A percentile compares a stretch with the other conserved stretches of the same genome.
These are phyloP conservation scores for Albizia julibrissin DNA, from an alignment of 306 rosid genomes.

Conservation along the genomic window DNA sequence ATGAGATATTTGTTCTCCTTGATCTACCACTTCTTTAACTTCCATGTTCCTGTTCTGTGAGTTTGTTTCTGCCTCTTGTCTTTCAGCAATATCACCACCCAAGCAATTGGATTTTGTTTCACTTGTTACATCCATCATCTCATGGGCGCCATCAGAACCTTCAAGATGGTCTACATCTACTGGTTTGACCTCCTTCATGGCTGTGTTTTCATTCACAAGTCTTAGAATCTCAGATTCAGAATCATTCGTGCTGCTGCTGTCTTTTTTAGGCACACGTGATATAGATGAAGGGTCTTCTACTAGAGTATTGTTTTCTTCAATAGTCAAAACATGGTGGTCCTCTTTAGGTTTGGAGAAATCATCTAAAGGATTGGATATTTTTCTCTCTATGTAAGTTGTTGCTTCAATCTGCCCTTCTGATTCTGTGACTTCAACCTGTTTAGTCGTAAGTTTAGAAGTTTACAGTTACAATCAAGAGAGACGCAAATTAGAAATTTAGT, in stretches of 20 bases:
- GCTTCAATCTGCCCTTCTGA: slow-evolving; percentile 27
- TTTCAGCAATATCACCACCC: slow-evolving; percentile 11
- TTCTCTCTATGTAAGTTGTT: slow-evolving; percentile 17
- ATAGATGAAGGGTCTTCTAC: background rate
- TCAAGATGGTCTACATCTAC: slow-evolving; percentile 11
- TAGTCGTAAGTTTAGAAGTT: background rate
- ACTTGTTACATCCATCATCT: slow-evolving; percentile 2
- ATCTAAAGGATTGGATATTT: slow-evolving; percentile 16
- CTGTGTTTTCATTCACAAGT: slow-evolving; percentile 28
- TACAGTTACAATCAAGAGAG: background rate
- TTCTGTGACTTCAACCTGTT: slow-evolving; percentile 34
- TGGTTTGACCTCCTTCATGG: slow-evolving; percentile 32
- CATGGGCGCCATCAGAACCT: background rate
- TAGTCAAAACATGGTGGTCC: background rate
- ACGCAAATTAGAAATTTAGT: background rate
- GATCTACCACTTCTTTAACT: slow-evolving; percentile 1
- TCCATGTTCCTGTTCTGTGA: slow-evolving; percentile 12
- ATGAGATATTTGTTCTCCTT: background rate
- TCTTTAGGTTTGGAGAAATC: slow-evolving; percentile 18
- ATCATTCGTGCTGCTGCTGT: slow-evolving; percentile 1
- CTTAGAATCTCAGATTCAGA: background rate
- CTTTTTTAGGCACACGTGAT: background rate
- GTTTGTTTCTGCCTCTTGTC: background rate
- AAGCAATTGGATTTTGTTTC: slow-evolving; percentile 9
- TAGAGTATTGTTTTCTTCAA: slow-evolving; percentile 5